These are phyloP conservation scores for Aurinia saxatilis DNA, from an alignment of 345 rosid species.

Conservation along the genomic window DNA sequence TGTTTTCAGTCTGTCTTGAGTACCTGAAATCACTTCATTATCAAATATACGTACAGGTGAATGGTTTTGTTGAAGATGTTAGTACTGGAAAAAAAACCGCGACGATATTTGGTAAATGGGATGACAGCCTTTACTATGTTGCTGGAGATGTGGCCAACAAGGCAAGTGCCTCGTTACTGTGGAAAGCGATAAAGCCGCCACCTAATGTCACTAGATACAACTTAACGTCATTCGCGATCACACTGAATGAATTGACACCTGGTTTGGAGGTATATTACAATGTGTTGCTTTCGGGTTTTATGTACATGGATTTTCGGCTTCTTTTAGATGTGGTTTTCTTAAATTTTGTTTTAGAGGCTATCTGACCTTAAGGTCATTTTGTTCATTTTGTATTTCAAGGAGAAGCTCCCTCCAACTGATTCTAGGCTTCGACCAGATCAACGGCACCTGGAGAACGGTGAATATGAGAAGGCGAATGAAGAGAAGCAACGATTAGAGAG, in stretches of 20 bases:
- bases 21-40: not conserved
- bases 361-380: not conserved
- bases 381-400: conserved; percentile 38
- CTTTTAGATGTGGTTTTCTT: not conserved
- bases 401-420: conserved; percentile 96
- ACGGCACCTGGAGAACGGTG: conserved; percentile 93
- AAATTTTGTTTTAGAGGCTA: not conserved
- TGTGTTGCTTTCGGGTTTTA: not conserved
- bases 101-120: conserved; percentile 84
- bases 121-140: conserved; percentile 66
- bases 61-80: conserved; percentile 80
- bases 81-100: conserved; percentile 58
- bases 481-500: conserved; percentile 90
- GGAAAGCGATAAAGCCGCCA: conserved; percentile 75
- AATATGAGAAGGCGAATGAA: conserved; percentile 84
- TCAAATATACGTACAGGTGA: conserved; percentile 40
- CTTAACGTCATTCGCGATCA: conserved; percentile 88
- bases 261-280: conserved; percentile 66
- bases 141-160: conserved; percentile 45
- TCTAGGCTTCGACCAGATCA: conserved; percentile 97
- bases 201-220: conserved; percentile 86
- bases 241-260: conserved; percentile 77
- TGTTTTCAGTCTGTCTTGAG: not conserved
- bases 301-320: not conserved
- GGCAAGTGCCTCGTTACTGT: conserved; percentile 49